Conservation (phyloP, 345 rosid genomes). For the Rhizophora apiculata region DNA sequence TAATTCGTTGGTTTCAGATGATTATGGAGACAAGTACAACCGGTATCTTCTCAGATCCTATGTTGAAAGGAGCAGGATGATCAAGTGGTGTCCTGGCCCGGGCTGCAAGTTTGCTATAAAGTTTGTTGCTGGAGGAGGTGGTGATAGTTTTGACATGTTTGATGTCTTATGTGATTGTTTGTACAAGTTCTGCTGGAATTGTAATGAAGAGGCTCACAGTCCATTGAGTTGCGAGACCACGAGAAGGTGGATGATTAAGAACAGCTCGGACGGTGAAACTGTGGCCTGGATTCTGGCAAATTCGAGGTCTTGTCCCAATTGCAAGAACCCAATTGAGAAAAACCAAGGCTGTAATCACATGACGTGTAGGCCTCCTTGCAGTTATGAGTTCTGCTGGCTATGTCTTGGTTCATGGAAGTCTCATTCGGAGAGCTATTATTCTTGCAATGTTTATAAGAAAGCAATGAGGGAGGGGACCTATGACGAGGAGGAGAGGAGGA, state of each 20-base stretch:
- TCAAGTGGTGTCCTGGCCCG: constrained; percentile 95
- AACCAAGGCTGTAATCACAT: constrained; percentile 96
- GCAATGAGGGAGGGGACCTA: constrained; percentile 80
- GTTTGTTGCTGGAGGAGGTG: constrained; percentile 22
- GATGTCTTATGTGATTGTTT: constrained; percentile 73
- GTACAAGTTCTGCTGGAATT: constrained; percentile 74
- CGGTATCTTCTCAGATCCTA: constrained; percentile 70
- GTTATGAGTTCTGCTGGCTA: constrained; percentile 90
- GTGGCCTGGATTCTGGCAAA: constrained; percentile 92
- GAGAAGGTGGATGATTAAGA: constrained; percentile 69
- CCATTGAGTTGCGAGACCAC: constrained; percentile 84
- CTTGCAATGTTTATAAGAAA: constrained; percentile 63
- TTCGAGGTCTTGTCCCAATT: constrained; percentile 91
- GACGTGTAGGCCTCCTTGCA: constrained; percentile 89
- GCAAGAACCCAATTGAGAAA: constrained; percentile 87
- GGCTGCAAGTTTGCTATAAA: constrained; percentile 79
- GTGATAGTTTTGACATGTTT: constrained; percentile 35
- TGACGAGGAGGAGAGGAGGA: constrained; percentile 67
- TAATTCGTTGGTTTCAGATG: constrained; percentile 43
- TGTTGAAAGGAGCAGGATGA: constrained; percentile 70
- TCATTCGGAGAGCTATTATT: constrained; percentile 76
- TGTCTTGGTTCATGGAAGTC: constrained; percentile 76
- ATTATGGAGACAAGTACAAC: constrained; percentile 56
- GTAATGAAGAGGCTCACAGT: constrained; percentile 90
- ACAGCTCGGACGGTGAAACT: constrained; percentile 76